Conservation (phyloP, 169 alveolate genomes). For the Plasmodium adleri region DNA sequence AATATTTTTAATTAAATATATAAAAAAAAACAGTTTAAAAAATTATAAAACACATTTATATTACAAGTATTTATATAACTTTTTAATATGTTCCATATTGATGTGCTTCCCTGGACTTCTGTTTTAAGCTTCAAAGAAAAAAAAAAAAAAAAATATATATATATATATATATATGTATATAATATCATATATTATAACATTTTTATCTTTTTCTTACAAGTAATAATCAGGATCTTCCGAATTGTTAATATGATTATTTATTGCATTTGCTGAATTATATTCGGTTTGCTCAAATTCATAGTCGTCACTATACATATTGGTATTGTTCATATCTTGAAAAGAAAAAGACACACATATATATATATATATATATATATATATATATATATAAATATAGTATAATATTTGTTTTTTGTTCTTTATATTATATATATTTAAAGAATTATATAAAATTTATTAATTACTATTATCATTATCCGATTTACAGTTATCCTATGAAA, state of each 20-base stretch:
- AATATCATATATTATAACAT: not conserved
- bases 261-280: slow-evolving; percentile 28
- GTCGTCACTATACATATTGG: slow-evolving; percentile 50
- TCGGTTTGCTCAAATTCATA: slow-evolving; percentile 52
- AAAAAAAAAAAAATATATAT: slow-evolving; percentile 15
- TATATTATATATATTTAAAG: no score
- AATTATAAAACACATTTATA: not conserved
- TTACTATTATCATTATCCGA: slow-evolving; percentile 71
- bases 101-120: slow-evolving; percentile 30
- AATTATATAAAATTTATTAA: slow-evolving; percentile 2
- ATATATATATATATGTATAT: slow-evolving; percentile 3
- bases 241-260: slow-evolving; percentile 40
- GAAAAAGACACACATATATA: slow-evolving; percentile 10
- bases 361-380: slow-evolving; percentile 2
- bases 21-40: not conserved
- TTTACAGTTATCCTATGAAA: slow-evolving; percentile 58
- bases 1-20: not conserved
- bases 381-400: not conserved
- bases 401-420: no score
- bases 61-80: not conserved
- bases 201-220: slow-evolving; percentile 35
- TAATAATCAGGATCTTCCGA: slow-evolving; percentile 74
- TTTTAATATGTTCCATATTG: slow-evolving; percentile 63
- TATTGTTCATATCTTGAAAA: slow-evolving; percentile 37
- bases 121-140: slow-evolving; percentile 38